phyloP scores from a whole-genome alignment of 2,329 filamentous ascomycete species.

The Venturia aucupariae region DNA sequence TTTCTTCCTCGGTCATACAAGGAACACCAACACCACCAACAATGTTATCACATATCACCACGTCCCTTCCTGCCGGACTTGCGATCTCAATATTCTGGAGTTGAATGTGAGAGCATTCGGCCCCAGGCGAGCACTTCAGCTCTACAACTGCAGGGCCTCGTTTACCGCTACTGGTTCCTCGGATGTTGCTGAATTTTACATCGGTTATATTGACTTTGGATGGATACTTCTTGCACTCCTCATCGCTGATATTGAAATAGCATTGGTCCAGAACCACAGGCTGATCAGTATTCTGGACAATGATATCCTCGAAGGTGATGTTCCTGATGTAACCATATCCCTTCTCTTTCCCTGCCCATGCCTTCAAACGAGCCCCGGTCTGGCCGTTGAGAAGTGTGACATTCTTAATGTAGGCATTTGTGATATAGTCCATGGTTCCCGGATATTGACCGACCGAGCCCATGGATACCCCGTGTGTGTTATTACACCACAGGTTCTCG shows the following conservation, averaged over 20 bases:
- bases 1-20: constrained; percentile 23
- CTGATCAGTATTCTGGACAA: constrained; percentile 49
- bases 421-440: constrained; percentile 25
- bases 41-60: constrained; percentile 44
- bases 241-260: constrained; percentile 49
- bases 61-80: constrained; percentile 34
- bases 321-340: constrained; percentile 55
- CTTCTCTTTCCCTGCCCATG: constrained; percentile 48
- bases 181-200: constrained; percentile 50
- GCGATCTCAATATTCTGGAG: constrained; percentile 47
- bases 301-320: constrained; percentile 53
- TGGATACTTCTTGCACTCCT: constrained; percentile 44
- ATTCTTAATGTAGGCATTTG: constrained; percentile 47
- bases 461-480: constrained; percentile 27
- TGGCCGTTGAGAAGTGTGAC: constrained; percentile 46
- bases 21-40: constrained; percentile 32
- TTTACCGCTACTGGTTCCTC: constrained; percentile 47
- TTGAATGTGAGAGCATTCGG: constrained; percentile 47
- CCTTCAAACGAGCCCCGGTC: constrained; percentile 51
- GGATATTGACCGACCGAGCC: constrained; percentile 26
- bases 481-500: constrained; percentile 27
- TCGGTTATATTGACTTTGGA: constrained; percentile 51
- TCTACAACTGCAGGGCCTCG: constrained; percentile 46
- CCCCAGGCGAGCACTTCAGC: constrained; percentile 47
- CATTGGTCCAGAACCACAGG: constrained; percentile 52